Conservation (phyloP, 2,329 filamentous ascomycete species). For the Aspergillus sp. region DNA sequence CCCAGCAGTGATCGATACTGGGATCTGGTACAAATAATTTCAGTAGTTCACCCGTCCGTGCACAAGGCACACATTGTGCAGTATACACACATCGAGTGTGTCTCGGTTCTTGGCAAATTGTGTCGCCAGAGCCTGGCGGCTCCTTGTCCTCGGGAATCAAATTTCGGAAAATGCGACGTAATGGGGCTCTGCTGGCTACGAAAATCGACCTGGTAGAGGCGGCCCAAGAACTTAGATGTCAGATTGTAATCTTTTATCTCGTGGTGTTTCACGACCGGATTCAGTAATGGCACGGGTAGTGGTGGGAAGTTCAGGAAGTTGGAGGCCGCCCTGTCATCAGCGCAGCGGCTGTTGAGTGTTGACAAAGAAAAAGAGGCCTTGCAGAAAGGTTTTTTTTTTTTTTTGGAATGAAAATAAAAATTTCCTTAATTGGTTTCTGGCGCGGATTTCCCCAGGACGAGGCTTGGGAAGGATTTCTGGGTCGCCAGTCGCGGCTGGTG, state of each 20-base stretch:
- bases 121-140: not conserved
- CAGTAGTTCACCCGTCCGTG: slow-evolving; percentile 6
- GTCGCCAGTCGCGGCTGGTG: slow-evolving; percentile 26
- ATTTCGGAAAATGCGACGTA: not conserved
- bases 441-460: not conserved
- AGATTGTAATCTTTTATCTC: not conserved
- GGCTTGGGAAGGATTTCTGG: slow-evolving; percentile 10
- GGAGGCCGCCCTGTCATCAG: not conserved
- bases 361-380: slow-evolving; percentile 4
- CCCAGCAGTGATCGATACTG: slow-evolving; percentile 8
- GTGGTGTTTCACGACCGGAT: not conserved
- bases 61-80: not conserved
- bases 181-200: not conserved
- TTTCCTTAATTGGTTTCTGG: not conserved
- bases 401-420: too few relatives aligned
- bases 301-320: not conserved
- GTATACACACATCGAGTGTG: slow-evolving; percentile 6
- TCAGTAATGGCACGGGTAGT: not conserved
- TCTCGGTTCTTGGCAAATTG: not conserved
- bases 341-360: not conserved
- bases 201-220: not conserved
- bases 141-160: not conserved
- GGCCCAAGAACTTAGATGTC: not conserved
- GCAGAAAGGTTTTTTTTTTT: not conserved
- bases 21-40: slow-evolving; percentile 1